phyloP scores from a whole-genome alignment of 2,329 filamentous ascomycete genomes.

The Fusarium veterinarium region DNA sequence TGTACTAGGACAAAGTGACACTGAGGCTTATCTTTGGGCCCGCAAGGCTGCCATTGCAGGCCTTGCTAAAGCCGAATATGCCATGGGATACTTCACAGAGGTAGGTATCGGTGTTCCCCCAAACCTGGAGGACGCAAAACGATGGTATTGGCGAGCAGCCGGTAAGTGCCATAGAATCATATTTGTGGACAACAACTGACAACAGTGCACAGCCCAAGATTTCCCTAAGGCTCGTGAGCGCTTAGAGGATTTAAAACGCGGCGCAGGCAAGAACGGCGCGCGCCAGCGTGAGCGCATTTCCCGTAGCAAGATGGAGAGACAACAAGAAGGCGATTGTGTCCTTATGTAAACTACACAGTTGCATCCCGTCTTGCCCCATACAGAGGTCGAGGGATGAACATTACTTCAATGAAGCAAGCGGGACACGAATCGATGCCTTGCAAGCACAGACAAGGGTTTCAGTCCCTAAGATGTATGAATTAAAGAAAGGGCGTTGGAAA shows the following conservation, averaged over 20 bases:
- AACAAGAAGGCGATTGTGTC: conserved; percentile 88
- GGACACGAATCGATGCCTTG: not conserved
- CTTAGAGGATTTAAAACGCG: conserved; percentile 87
- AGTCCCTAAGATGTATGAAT: not conserved
- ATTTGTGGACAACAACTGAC: conserved; percentile 43
- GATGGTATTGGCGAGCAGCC: conserved; percentile 98
- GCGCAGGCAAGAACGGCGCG: conserved; percentile 73
- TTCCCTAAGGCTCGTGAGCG: conserved; percentile 93
- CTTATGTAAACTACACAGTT: conserved; percentile 73
- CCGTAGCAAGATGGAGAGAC: conserved; percentile 81
- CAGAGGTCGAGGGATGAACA: not conserved
- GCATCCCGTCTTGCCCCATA: not conserved
- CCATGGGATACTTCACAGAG: conserved; percentile 97
- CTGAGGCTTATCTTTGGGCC: conserved; percentile 97
- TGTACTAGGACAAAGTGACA: conserved; percentile 90
- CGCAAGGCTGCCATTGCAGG: conserved; percentile 90
- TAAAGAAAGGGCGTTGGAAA: conserved; percentile 25
- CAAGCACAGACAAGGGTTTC: not conserved
- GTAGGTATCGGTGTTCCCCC: conserved; percentile 89
- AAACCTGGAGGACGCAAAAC: conserved; percentile 93
- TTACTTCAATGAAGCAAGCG: not conserved
- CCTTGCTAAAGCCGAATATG: conserved; percentile 93
- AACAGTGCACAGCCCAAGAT: conserved; percentile 76
- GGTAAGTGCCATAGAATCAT: conserved; percentile 70
- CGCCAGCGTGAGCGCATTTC: conserved; percentile 83